Base-by-base conservation (phyloP, 176 grass and related monocot genomes). In the Stipa capillata region DNA sequence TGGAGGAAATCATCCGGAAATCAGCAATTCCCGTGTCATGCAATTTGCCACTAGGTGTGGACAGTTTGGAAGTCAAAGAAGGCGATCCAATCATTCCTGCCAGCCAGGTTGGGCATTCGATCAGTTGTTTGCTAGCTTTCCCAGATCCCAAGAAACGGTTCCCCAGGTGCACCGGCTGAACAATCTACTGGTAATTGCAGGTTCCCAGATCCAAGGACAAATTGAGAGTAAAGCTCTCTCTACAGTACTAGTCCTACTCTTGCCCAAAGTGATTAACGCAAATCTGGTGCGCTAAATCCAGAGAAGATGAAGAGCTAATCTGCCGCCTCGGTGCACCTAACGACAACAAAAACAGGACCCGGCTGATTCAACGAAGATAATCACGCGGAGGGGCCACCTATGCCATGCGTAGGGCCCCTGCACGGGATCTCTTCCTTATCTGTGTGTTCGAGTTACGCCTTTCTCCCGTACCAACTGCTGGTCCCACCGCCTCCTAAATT, bases 161-260 rank as follows among this genome's bases (percentile, higher is more conserved):
- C 14, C 42, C 14, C 66, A 69, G 25, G 67, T 47, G 3, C 42
- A 69, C 47, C 14, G 15, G 42, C 25, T 5, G 67, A 31, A 69
- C n/a, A n/a, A n/a, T n/a, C n/a, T n/a, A n/a, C n/a, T n/a, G 51
- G 51, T 21, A 23, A 4, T 34, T 17, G 35, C 32, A 29, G 42
- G 42, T 27, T 70, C 42, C 67, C 67, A 48, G 25, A 70, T 70
- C 42, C 67, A 3, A 70, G 67, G 67, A 70, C 67, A 70, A 68
- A 43, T 45, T n/a, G n/a, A n/a, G n/a, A n/a, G n/a, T n/a, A 67
- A 21, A 43, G 28, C n/a, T 13, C 2, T 15, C 43, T 43, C 64
- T 57, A 27, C 27, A 67, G 20, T 10, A 53, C 50, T 53, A 53
- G 50, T 23, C 0, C 14, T 29, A 69, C 24, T 9, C 23, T 6